Percentiles rank a stretch among this genome's conserved stretches.
Evolutionary conservation across 257 asterid genomes (phyloP).

Genomic region (Solanum gandarillasii): DNA sequence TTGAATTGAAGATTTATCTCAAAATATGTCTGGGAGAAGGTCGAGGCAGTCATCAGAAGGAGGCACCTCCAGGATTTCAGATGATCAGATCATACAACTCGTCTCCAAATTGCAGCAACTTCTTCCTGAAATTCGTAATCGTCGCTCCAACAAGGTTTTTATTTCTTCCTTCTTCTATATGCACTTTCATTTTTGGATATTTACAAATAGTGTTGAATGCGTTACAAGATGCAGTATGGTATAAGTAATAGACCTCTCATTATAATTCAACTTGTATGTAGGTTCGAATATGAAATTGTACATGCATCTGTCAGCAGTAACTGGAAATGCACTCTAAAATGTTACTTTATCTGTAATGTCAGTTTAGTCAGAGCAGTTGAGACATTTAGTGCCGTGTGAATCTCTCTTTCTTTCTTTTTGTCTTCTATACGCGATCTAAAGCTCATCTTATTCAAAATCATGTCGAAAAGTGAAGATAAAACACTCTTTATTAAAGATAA

Average conservation of each 20-base stretch:
- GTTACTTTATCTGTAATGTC: neutral
- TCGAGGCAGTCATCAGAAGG: constrained; percentile 32
- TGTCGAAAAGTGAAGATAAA: neutral
- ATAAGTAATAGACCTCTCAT: neutral
- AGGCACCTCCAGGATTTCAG: constrained; percentile 35
- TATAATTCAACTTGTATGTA: neutral
- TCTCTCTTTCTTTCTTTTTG: neutral
- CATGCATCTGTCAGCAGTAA: neutral
- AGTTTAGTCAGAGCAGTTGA: neutral
- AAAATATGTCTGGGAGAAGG: constrained; percentile 55
- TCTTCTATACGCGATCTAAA: neutral
- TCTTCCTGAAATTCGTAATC: constrained; percentile 55
- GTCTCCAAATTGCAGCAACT: constrained; percentile 61
- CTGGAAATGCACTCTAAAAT: neutral
- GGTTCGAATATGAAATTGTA: neutral
- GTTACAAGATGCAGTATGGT: no score
- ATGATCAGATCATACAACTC: constrained; percentile 61
- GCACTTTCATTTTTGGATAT: neutral
- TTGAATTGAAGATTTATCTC: neutral
- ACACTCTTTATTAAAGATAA: neutral
- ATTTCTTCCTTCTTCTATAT: neutral
- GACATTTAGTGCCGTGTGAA: neutral
- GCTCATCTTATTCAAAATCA: neutral
- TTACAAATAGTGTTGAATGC: neutral
- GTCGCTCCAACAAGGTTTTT: constrained; percentile 50